Conservation (phyloP, 768 basidiomycete species). For the Mycena pura region DNA sequence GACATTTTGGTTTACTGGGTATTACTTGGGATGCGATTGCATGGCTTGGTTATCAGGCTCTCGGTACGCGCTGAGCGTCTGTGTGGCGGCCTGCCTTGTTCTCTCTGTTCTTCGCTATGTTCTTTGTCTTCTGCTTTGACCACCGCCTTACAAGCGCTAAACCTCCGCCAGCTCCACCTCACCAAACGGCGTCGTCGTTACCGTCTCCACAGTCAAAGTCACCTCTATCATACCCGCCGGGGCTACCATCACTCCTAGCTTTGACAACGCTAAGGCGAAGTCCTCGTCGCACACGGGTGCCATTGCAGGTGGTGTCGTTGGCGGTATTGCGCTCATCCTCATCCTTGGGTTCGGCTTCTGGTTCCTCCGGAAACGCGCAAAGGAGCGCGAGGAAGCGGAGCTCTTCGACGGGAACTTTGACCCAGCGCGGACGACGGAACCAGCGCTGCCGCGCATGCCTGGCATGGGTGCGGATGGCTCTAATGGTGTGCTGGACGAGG, state of each 20-base stretch:
- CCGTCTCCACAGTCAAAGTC: conserved; percentile 33
- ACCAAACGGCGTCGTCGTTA: conserved; percentile 39
- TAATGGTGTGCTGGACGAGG: conserved; percentile 23
- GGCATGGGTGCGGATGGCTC: conserved; percentile 7
- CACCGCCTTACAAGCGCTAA: neutral
- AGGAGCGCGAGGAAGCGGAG: conserved; percentile 27
- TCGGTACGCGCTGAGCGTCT: neutral
- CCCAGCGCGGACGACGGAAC: conserved; percentile 37
- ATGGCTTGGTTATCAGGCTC: too few relatives aligned
- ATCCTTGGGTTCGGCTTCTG: conserved; percentile 33
- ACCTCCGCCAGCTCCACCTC: conserved; percentile 17
- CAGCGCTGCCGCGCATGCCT: conserved; percentile 22
- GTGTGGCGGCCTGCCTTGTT: too few relatives aligned
- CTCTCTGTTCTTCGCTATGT: neutral
- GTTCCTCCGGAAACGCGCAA: conserved; percentile 35
- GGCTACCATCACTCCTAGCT: conserved; percentile 21
- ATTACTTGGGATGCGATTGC: too few relatives aligned
- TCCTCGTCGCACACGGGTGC: conserved; percentile 41
- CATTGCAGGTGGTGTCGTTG: conserved; percentile 61
- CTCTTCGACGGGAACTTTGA: conserved; percentile 51
- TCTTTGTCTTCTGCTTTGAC: neutral
- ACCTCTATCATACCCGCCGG: conserved; percentile 38
- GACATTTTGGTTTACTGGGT: too few relatives aligned
- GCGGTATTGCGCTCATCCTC: conserved; percentile 44
- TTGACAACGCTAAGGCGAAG: neutral